A percentile compares a stretch with the other conserved stretches of the same genome.
These are phyloP conservation scores for Candida fluviatilis DNA, from an alignment of 805 yeast species.

Conservation along the genomic window DNA sequence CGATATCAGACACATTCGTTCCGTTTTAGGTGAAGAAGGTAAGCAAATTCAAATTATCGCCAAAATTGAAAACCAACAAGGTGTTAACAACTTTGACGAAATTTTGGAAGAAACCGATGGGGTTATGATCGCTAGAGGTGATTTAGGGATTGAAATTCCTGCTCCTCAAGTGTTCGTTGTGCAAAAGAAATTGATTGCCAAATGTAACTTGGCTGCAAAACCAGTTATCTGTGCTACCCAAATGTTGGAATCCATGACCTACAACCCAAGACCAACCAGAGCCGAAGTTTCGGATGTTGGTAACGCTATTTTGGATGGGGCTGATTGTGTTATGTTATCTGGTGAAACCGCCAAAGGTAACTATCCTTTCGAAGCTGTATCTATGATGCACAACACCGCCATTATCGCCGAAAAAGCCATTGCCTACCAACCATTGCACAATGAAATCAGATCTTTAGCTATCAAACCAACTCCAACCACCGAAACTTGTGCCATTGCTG, in stretches of 20 bases:
- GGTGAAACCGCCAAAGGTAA: constrained; percentile 99
- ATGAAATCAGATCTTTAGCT: constrained; percentile 84
- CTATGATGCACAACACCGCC: constrained; percentile 98
- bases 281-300: constrained; percentile 99
- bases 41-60: constrained; percentile 92
- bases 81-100: constrained; percentile 98
- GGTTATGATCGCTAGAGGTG: constrained; percentile 99
- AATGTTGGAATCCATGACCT: constrained; percentile 99
- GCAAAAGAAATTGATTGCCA: constrained; percentile 98
- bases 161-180: constrained; percentile 98
- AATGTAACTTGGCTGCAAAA: constrained; percentile 98
- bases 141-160: constrained; percentile 98
- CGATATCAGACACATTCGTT: constrained; percentile 86
- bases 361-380: constrained; percentile 96
- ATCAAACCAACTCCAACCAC: constrained; percentile 86
- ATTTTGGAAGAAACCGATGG: constrained; percentile 94
- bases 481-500: constrained; percentile 96
- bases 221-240: constrained; percentile 99
- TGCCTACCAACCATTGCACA: constrained; percentile 78
- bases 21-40: constrained; percentile 96
- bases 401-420: constrained; percentile 95
- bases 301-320: constrained; percentile 98
- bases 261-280: constrained; percentile 99
- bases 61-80: constrained; percentile 99
- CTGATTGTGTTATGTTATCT: constrained; percentile 99